Evolutionary conservation across 306 rosid genomes (phyloP).

Genomic region (Sesbania bispinosa): DNA sequence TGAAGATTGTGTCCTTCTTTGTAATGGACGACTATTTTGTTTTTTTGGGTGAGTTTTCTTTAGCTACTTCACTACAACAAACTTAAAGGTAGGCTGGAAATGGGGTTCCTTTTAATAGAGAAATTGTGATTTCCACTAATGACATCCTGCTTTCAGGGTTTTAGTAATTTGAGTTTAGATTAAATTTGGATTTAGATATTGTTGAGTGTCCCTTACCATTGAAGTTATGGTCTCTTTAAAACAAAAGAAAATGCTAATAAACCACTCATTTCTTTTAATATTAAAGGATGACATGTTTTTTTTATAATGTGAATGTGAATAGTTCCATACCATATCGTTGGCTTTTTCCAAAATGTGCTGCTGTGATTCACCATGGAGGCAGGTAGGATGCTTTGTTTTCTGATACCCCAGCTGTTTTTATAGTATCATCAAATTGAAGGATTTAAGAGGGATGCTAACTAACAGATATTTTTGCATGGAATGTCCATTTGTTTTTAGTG

Average conservation of each 20-base stretch:
- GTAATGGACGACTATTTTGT: slow-evolving; percentile 46
- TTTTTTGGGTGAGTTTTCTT: slow-evolving; percentile 64
- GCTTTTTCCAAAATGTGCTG: slow-evolving; percentile 68
- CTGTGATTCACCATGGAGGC: slow-evolving; percentile 86
- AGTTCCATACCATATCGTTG: slow-evolving; percentile 69
- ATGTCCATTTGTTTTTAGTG: slow-evolving; percentile 44
- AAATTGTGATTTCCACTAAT: neutral
- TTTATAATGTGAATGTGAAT: slow-evolving; percentile 20
- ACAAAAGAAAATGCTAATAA: slow-evolving; percentile 8
- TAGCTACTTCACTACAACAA: neutral
- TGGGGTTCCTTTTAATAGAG: neutral
- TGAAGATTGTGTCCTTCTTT: slow-evolving; percentile 56
- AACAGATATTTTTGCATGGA: slow-evolving; percentile 19
- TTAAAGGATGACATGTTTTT: slow-evolving; percentile 2
- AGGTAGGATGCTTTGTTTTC: slow-evolving; percentile 47
- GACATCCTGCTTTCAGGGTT: neutral
- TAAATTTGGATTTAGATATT: neutral
- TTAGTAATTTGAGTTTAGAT: slow-evolving; percentile 13
- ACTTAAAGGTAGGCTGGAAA: neutral
- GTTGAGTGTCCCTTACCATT: slow-evolving; percentile 1
- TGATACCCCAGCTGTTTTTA: neutral
- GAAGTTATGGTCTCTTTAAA: neutral
- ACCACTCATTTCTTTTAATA: neutral
- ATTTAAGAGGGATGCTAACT: slow-evolving; percentile 13
- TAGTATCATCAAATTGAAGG: slow-evolving; percentile 10